Percentiles rank a stretch among this genome's conserved stretches.
These are phyloP conservation scores for Mrakia gelida DNA, from an alignment of 768 basidiomycete genomes.

Conservation along the genomic window DNA sequence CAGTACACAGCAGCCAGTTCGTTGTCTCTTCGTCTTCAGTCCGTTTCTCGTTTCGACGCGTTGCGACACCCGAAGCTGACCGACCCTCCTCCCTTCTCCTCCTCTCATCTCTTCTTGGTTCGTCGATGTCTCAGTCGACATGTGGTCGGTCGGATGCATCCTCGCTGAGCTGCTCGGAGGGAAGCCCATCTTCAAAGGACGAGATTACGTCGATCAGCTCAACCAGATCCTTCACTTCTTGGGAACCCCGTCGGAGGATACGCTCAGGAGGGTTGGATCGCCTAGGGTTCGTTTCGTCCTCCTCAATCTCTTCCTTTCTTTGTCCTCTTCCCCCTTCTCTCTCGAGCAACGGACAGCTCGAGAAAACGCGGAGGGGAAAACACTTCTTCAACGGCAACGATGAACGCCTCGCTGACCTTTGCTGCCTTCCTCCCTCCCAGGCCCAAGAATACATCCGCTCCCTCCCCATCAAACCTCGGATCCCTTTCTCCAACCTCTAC, in stretches of 20 bases:
- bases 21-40: slow-evolving; percentile 9
- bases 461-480: slow-evolving; percentile 90
- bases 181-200: slow-evolving; percentile 33
- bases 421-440: slow-evolving; percentile 46
- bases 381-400: too few relatives aligned
- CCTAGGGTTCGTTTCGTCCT: slow-evolving; percentile 62
- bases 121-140: slow-evolving; percentile 42
- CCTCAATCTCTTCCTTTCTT: not conserved
- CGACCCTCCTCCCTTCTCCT: not conserved
- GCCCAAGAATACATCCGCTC: slow-evolving; percentile 98
- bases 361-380: too few relatives aligned
- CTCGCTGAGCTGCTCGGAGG: slow-evolving; percentile 50
- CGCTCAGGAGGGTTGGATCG: slow-evolving; percentile 89
- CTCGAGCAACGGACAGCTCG: too few relatives aligned
- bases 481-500: slow-evolving; percentile 85
- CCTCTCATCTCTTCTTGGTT: not conserved
- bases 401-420: not conserved
- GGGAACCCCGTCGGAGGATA: slow-evolving; percentile 96
- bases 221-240: slow-evolving; percentile 97
- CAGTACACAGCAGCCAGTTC: slow-evolving; percentile 47
- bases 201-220: slow-evolving; percentile 85
- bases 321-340: not conserved
- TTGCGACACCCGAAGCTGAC: not conserved
- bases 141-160: slow-evolving; percentile 51
- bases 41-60: not conserved